Evolutionary conservation across 345 rosid species (phyloP).

Genomic region (Hibiscus syriacus): DNA sequence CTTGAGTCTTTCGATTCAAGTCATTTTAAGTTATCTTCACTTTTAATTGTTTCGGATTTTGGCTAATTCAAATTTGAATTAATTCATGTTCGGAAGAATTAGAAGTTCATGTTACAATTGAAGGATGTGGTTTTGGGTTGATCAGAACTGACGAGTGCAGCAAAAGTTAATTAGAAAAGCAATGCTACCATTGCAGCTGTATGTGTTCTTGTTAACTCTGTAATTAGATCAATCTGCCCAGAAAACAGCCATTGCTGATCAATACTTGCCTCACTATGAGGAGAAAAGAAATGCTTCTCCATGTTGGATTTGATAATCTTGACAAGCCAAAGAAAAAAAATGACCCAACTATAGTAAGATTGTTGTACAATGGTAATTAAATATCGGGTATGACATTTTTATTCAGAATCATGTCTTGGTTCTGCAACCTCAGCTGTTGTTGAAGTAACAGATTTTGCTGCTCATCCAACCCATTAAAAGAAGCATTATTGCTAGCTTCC

Average conservation of each 20-base stretch:
- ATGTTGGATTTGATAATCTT: background rate
- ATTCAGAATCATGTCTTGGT: conserved; percentile 55
- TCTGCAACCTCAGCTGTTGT: conserved; percentile 62
- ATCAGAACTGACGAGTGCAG: too few relatives aligned
- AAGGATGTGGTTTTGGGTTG: too few relatives aligned
- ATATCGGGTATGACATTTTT: conserved; percentile 11
- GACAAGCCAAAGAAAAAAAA: background rate
- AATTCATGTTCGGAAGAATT: too few relatives aligned
- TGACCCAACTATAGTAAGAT: background rate
- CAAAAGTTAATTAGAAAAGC: background rate
- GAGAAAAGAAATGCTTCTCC: background rate
- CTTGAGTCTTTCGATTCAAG: too few relatives aligned
- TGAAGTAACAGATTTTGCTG: conserved; percentile 39
- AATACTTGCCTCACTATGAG: background rate
- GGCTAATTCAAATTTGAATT: too few relatives aligned
- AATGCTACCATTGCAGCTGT: background rate
- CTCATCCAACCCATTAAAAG: conserved; percentile 15
- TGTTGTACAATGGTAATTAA: background rate
- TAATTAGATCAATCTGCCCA: background rate
- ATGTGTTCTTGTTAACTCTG: background rate
- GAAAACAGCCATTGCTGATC: background rate
- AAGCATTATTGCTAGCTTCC: background rate
- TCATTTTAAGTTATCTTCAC: too few relatives aligned
- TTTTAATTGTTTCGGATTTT: too few relatives aligned
- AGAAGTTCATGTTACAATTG: too few relatives aligned